Conservation (phyloP, 1,284 basidiomycete species). For the Tylopilus sp. region DNA sequence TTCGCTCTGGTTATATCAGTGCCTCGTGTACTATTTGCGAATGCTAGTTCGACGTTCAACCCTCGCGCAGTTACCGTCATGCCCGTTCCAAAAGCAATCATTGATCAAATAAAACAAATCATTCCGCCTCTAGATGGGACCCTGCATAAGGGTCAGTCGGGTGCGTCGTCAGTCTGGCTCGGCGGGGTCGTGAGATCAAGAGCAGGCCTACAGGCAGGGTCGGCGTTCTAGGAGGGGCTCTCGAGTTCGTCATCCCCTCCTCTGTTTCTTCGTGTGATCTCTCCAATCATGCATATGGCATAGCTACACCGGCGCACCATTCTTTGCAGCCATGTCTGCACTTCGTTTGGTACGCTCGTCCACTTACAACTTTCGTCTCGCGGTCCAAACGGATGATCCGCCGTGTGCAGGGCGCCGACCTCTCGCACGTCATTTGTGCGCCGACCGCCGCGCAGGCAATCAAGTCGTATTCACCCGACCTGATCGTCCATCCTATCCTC, state of each 20-base stretch:
- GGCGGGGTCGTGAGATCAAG: conserved; percentile 2
- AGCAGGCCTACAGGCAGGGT: conserved; percentile 61
- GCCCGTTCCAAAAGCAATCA: conserved; percentile 54
- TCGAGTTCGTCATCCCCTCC: conserved; percentile 58
- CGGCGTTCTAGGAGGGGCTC: conserved; percentile 89
- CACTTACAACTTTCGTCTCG: background rate
- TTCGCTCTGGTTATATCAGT: background rate
- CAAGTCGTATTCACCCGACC: conserved; percentile 93
- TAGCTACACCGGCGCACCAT: conserved; percentile 94
- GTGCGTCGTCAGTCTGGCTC: conserved; percentile 37
- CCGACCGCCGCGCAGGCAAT: conserved; percentile 87
- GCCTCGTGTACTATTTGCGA: background rate
- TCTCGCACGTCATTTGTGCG: conserved; percentile 96
- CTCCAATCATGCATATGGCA: background rate
- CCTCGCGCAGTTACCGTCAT: too few species aligned
- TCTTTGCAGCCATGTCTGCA: conserved; percentile 87
- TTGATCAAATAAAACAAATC: conserved; percentile 71
- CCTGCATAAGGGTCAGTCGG: conserved; percentile 95
- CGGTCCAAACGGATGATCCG: background rate
- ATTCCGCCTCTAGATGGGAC: conserved; percentile 83
- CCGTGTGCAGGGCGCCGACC: conserved; percentile 73
- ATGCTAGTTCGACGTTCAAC: too few species aligned
- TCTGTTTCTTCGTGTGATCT: background rate
- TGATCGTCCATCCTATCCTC: conserved; percentile 94
- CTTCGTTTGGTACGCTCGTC: conserved; percentile 64